These are phyloP conservation scores for Eutrema japonicum DNA, from an alignment of 345 rosid genomes.

Conservation along the genomic window DNA sequence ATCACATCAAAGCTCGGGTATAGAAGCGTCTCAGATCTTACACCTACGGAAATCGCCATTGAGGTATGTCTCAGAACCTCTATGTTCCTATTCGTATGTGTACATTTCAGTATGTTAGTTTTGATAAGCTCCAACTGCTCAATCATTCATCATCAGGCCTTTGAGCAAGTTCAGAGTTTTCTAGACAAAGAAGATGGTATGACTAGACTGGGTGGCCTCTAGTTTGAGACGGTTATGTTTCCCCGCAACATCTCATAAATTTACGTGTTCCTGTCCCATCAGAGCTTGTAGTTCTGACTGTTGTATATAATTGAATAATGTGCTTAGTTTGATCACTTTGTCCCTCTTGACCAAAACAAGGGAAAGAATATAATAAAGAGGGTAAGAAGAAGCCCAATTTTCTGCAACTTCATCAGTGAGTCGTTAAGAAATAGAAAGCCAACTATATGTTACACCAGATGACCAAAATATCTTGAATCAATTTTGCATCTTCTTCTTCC, in stretches of 20 bases:
- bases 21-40: conserved; percentile 57
- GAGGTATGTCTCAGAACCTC: conserved; percentile 46
- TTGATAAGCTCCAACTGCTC: conserved; percentile 19
- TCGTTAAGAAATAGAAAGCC: conserved; percentile 6
- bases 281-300: conserved; percentile 31
- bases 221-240: conserved; percentile 9
- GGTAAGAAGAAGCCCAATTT: not conserved
- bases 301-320: conserved; percentile 27
- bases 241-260: conserved; percentile 13
- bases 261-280: not conserved
- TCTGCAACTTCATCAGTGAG: conserved; percentile 15
- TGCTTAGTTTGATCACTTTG: conserved; percentile 16
- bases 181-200: conserved; percentile 24
- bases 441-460: not conserved
- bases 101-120: conserved; percentile 7
- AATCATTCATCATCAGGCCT: conserved; percentile 34
- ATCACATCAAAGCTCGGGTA: conserved; percentile 72
- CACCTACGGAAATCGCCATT: conserved; percentile 73
- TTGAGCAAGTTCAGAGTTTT: conserved; percentile 38
- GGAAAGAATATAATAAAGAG: conserved; percentile 1
- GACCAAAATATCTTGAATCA: not conserved
- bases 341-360: not conserved
- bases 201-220: conserved; percentile 18
- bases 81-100: not conserved
- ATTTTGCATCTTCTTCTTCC: not conserved